Evolutionary conservation across 345 rosid genomes (phyloP), one percentile per base, ranked within the genome.

Genomic region (Aquilaria yunnanensis): DNA sequence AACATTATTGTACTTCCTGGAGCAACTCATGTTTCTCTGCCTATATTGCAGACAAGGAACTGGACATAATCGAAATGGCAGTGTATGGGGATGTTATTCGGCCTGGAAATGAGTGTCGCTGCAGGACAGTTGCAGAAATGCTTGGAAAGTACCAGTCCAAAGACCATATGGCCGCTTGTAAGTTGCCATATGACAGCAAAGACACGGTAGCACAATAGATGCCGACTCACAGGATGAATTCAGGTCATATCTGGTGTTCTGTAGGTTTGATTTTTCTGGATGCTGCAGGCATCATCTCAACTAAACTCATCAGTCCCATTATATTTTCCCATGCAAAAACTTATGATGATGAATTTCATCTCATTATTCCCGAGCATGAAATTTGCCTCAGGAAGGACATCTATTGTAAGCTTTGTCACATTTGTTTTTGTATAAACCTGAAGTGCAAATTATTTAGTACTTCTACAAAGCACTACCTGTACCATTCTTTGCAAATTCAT

Each of bases 21-120:
- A 50, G 43, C 43, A 2, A 37, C 43, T 4, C 43, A 37, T 37
- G 43, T 12, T 56, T 14, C 9, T 23, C 32, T 37, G 37, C n/a
- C 54, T n/a, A 14, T 53, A 58, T 41, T 82, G 66, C 76, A 88
- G 97, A 93, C 53, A 88, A 77, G 80, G 98, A 93, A 82, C 92
- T 93, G 7, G 98, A 90, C 80, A 69, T 90, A 57, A 85, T 88
- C 3, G 97, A 93, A 83, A 90, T 88, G 98, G 98, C 97, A 45
- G 97, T 90, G 71, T 93, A 88, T 61, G 98, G 97, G 49, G 90
- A 93, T 60, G 92, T 93, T 23, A 70, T 80, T 51, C 85, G 97
- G 58, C 94, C 97, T 7, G 98, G 97, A 59, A 93, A 90, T 48
- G 81, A 86, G 58, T 93, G 97, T 70, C 88, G 85, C n/a, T 90